Conservation (phyloP, 176 grass and related monocot genomes). For the Pontederia paniculata region DNA sequence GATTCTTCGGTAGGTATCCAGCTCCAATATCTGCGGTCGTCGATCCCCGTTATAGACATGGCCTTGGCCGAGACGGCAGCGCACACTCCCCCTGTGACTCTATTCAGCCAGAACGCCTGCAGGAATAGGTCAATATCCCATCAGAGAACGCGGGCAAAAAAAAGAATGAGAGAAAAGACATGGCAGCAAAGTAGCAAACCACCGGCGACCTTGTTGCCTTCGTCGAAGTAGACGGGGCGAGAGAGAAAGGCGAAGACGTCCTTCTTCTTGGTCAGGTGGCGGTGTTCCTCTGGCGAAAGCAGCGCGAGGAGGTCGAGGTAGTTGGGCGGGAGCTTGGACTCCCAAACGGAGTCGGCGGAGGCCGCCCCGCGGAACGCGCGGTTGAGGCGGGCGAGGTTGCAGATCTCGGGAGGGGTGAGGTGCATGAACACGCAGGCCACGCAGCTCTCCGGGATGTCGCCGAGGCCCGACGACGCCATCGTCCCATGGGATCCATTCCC, state of each 20-base stretch:
- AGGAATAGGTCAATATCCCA: background rate
- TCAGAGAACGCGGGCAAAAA: background rate
- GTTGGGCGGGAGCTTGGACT: slow-evolving; percentile 10
- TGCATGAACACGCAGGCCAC: slow-evolving; percentile 17
- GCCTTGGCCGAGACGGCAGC: slow-evolving; percentile 9
- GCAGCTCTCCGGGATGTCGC: slow-evolving; percentile 18
- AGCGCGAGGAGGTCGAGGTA: slow-evolving; percentile 6
- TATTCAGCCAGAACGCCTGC: slow-evolving; percentile 10
- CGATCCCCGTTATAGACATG: slow-evolving; percentile 14
- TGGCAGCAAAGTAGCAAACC: background rate
- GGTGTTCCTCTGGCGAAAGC: background rate
- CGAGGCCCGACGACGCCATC: slow-evolving; percentile 1
- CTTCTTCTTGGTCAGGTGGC: slow-evolving; percentile 9
- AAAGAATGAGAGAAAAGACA: background rate
- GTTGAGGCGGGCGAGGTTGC: slow-evolving; percentile 16
- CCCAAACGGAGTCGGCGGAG: slow-evolving; percentile 13
- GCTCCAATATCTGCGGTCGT: slow-evolving; percentile 12
- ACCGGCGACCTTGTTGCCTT: background rate
- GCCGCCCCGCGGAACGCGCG: slow-evolving; percentile 12
- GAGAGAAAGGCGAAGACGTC: slow-evolving; percentile 17
- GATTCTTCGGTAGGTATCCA: slow-evolving; percentile 15
- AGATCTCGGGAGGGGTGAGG: slow-evolving; percentile 18
- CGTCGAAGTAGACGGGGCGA: slow-evolving; percentile 9
- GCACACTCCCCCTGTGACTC: slow-evolving; percentile 3
- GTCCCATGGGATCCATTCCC: background rate